A percentile compares a stretch with the other conserved stretches of the same genome.
These are phyloP conservation scores for Eleusine indica DNA, from an alignment of 176 grass and related monocot species.

Conservation along the genomic window DNA sequence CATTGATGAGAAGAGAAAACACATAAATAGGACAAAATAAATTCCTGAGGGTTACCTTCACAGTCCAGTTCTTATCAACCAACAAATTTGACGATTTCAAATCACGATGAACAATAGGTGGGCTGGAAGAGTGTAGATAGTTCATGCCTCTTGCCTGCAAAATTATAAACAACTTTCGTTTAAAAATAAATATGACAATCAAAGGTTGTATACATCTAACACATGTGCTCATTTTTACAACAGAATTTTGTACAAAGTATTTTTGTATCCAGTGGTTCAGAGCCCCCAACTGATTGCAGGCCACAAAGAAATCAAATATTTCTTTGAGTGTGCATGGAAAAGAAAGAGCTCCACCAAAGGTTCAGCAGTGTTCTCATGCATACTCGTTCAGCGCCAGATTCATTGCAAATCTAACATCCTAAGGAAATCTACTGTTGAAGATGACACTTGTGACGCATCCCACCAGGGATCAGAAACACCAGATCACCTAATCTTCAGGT, in stretches of 20 bases:
- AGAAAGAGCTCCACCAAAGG: no score
- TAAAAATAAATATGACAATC: conserved; percentile 7
- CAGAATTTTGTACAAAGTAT: not conserved
- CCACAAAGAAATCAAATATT: no score
- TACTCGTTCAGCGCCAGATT: no score
- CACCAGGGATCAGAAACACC: no score
- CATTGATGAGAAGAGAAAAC: conserved; percentile 34
- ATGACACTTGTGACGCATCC: no score
- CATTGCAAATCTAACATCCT: no score
- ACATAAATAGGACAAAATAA: not conserved
- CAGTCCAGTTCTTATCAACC: conserved; percentile 98
- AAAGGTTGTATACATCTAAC: conserved; percentile 10
- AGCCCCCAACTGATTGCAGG: not conserved
- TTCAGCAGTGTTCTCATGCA: no score
- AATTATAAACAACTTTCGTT: not conserved
- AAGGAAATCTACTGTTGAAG: no score
- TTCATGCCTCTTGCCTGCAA: conserved; percentile 89
- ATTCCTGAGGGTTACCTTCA: conserved; percentile 58
- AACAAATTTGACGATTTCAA: conserved; percentile 93
- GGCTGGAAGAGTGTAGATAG: conserved; percentile 89
- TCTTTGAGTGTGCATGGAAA: no score
- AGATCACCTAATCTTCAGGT: no score
- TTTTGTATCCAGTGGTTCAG: not conserved
- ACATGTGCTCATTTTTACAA: not conserved
- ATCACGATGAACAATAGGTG: conserved; percentile 89